Evolutionary conservation across 2,329 filamentous ascomycete genomes (phyloP).

Genomic region (Trichoderma pleuroti): DNA sequence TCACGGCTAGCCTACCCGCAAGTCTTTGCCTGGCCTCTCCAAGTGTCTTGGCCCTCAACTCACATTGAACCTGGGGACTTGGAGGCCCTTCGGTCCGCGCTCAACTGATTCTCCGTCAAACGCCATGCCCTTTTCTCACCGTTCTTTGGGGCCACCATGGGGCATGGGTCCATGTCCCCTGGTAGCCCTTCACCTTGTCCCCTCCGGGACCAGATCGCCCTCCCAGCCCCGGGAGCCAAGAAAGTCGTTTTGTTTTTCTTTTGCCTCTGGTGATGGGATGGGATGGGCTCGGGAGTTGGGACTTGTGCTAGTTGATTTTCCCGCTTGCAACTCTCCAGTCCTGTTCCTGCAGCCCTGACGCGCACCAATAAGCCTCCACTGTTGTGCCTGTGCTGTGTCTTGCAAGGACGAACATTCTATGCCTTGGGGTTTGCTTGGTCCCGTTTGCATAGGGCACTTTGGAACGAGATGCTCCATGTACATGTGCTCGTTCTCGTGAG

Average conservation of each 20-base stretch:
- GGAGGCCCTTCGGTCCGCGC: not conserved
- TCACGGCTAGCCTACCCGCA: not conserved
- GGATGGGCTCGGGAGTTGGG: not conserved
- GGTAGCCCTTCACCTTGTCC: constrained; percentile 7
- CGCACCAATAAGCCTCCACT: constrained; percentile 5
- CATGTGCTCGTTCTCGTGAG: not conserved
- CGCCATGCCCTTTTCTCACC: constrained; percentile 10
- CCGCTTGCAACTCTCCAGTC: not conserved
- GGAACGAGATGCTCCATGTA: not conserved
- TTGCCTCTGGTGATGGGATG: not conserved
- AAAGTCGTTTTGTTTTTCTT: not conserved
- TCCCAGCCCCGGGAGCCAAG: not conserved
- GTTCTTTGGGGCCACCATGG: not conserved
- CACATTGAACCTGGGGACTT: not conserved
- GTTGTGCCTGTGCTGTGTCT: constrained; percentile 1
- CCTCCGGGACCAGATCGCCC: constrained; percentile 5
- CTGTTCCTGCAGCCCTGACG: constrained; percentile 17
- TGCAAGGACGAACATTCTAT: not conserved
- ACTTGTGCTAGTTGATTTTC: not conserved
- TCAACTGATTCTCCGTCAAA: not conserved
- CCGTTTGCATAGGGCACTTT: not conserved
- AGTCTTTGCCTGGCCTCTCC: not conserved
- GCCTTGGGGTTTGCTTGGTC: not conserved
- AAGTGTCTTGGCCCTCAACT: not conserved
- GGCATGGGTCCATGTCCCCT: not conserved